Percentiles rank a stretch among this genome's conserved stretches.
Evolutionary conservation across 345 rosid species (phyloP).

Genomic region (Noccaea bulbosa): DNA sequence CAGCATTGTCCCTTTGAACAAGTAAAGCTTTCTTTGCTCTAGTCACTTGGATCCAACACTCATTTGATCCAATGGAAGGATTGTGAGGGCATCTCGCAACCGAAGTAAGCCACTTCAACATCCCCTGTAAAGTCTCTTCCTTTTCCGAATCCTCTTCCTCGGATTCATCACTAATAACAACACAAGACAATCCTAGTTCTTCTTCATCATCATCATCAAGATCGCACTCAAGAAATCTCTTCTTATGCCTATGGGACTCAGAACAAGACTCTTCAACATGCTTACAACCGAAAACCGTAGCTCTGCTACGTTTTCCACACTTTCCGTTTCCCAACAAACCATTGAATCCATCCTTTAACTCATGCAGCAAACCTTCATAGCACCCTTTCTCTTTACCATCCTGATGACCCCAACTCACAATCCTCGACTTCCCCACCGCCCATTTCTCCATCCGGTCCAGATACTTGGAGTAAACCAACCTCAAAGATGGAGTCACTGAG

Average conservation of each 20-base stretch:
- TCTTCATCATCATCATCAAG: conserved; percentile 41
- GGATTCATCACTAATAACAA: conserved; percentile 28
- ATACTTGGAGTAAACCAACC: conserved; percentile 60
- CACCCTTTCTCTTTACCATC: conserved; percentile 38
- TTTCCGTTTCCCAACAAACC: conserved; percentile 45
- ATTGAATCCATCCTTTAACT: conserved; percentile 55
- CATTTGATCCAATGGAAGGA: conserved; percentile 46
- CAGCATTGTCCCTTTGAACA: conserved; percentile 38
- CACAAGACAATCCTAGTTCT: conserved; percentile 37
- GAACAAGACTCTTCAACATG: conserved; percentile 22
- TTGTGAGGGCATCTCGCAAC: conserved; percentile 57
- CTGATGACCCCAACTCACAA: conserved; percentile 36
- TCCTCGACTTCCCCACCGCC: conserved; percentile 42
- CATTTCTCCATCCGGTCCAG: conserved; percentile 60
- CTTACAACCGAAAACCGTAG: conserved; percentile 33
- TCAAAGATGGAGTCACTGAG: conserved; percentile 47
- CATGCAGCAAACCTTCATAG: conserved; percentile 41
- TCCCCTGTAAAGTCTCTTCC: conserved; percentile 47
- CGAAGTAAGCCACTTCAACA: conserved; percentile 67
- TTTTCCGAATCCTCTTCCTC: conserved; percentile 18
- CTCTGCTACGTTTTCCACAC: conserved; percentile 34
- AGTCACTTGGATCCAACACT: conserved; percentile 51
- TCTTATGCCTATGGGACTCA: conserved; percentile 21
- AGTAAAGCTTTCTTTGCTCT: conserved; percentile 57
- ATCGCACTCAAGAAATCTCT: conserved; percentile 22